phyloP scores from a whole-genome alignment of 2,329 filamentous ascomycete genomes.

The Fonsecaea pedrosoi region DNA sequence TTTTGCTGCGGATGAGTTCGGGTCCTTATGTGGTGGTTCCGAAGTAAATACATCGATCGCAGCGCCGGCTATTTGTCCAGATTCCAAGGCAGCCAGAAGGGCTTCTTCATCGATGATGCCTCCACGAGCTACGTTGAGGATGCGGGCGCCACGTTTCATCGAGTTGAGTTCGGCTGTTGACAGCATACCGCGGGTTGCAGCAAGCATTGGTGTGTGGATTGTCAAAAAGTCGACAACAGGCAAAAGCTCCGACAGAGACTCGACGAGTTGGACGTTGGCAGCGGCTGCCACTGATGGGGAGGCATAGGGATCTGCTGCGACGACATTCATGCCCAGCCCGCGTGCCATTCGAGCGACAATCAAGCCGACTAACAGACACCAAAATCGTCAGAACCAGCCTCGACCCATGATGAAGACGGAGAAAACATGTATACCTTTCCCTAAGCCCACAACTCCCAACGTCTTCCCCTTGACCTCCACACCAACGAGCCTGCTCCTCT shows the following conservation, averaged over 20 bases:
- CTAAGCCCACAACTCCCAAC: conserved; percentile 76
- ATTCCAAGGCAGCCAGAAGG: conserved; percentile 71
- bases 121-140: conserved; percentile 80
- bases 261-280: conserved; percentile 69
- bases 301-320: conserved; percentile 79
- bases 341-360: conserved; percentile 80
- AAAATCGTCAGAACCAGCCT: conserved; percentile 12
- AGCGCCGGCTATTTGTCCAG: conserved; percentile 75
- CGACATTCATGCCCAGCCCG: conserved; percentile 76
- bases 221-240: conserved; percentile 76
- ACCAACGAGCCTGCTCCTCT: conserved; percentile 74
- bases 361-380: conserved; percentile 63
- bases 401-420: neutral
- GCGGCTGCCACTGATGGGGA: conserved; percentile 72
- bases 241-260: conserved; percentile 66
- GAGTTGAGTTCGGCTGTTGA: conserved; percentile 68
- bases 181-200: conserved; percentile 77
- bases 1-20: conserved; percentile 65
- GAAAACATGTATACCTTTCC: conserved; percentile 64
- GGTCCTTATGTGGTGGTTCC: conserved; percentile 69
- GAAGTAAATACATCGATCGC: conserved; percentile 80
- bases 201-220: conserved; percentile 79
- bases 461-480: conserved; percentile 80
- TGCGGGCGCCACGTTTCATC: conserved; percentile 76
- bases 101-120: conserved; percentile 81